Evolutionary conservation across 2,329 filamentous ascomycete genomes (phyloP).

Genomic region (Amauroascus verrucosus): DNA sequence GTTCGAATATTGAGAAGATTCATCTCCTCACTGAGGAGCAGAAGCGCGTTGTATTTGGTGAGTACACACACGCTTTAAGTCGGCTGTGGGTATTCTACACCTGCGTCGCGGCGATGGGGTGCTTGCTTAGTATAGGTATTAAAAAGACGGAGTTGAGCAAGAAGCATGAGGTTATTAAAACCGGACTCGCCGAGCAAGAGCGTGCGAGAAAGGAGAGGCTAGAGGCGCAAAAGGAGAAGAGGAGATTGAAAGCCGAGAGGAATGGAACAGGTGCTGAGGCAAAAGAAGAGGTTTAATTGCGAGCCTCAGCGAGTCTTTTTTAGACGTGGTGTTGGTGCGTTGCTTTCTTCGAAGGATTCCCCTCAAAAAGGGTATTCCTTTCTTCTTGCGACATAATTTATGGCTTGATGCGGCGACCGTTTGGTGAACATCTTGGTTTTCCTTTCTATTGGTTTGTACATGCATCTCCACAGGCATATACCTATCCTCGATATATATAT

Average conservation of each 20-base stretch:
- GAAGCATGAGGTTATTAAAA: slow-evolving; percentile 36
- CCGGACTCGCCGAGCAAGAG: slow-evolving; percentile 39
- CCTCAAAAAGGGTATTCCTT: no score
- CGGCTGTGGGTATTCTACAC: slow-evolving; percentile 45
- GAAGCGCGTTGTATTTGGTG: slow-evolving; percentile 29
- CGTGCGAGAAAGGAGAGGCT: slow-evolving; percentile 30
- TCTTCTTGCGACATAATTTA: no score
- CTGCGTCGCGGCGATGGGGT: slow-evolving; percentile 26
- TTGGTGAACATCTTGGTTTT: no score
- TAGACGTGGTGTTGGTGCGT: not conserved
- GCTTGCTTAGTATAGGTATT: slow-evolving; percentile 34
- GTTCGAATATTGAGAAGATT: slow-evolving; percentile 28
- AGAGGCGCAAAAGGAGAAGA: slow-evolving; percentile 10
- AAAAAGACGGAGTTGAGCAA: slow-evolving; percentile 31
- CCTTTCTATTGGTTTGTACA: no score
- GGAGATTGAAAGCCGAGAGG: slow-evolving; percentile 8
- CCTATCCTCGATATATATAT: no score
- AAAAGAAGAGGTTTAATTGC: not conserved
- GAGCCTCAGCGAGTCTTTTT: no score
- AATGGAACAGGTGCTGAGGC: not conserved
- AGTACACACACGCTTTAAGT: slow-evolving; percentile 36
- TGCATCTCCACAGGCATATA: no score
- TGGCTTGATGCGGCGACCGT: no score
- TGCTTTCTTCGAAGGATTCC: no score
- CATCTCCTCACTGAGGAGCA: slow-evolving; percentile 24